Percentiles rank a stretch among this genome's conserved stretches.
phyloP scores from a whole-genome alignment of 208 protist species.

The Balamuthia mandrillaris region DNA sequence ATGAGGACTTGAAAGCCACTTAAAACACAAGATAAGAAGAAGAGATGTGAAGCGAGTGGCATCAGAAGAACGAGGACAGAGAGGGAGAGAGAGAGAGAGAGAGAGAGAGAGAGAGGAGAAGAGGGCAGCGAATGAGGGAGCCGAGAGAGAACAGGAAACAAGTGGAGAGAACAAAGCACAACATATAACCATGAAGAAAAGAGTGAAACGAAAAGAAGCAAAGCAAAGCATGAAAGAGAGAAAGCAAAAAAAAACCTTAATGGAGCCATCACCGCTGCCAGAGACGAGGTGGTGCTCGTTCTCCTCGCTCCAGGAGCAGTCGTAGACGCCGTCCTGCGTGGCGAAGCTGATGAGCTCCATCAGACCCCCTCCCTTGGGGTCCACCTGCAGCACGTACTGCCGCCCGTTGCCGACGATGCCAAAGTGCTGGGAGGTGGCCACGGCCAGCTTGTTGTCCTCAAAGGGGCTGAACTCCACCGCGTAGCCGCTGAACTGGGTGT shows the following conservation, averaged over 20 bases:
- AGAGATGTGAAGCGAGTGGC: background rate
- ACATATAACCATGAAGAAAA: background rate
- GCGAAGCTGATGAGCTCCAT: background rate
- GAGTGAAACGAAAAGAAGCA: background rate
- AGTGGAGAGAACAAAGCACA: background rate
- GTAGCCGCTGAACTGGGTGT: slow-evolving; percentile 13
- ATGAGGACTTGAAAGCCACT: background rate
- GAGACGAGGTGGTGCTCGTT: slow-evolving; percentile 58
- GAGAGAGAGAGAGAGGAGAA: background rate
- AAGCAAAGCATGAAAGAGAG: background rate
- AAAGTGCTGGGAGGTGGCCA: slow-evolving; percentile 65
- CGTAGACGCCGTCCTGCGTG: slow-evolving; percentile 40
- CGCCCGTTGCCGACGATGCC: slow-evolving; percentile 69
- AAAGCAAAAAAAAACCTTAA: slow-evolving; percentile 65
- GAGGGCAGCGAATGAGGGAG: background rate
- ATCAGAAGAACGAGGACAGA: background rate
- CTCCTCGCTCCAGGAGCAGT: slow-evolving; percentile 66
- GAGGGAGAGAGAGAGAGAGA: background rate
- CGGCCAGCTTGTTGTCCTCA: slow-evolving; percentile 58
- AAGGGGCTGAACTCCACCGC: slow-evolving; percentile 55
- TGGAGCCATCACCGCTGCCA: slow-evolving; percentile 62
- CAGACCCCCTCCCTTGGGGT: background rate
- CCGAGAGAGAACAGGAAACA: background rate
- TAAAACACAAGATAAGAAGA: background rate
- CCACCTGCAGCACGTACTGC: slow-evolving; percentile 50